These are phyloP conservation scores for Brasilioporus rufonigricans DNA, from an alignment of 768 basidiomycete species.

Conservation along the genomic window DNA sequence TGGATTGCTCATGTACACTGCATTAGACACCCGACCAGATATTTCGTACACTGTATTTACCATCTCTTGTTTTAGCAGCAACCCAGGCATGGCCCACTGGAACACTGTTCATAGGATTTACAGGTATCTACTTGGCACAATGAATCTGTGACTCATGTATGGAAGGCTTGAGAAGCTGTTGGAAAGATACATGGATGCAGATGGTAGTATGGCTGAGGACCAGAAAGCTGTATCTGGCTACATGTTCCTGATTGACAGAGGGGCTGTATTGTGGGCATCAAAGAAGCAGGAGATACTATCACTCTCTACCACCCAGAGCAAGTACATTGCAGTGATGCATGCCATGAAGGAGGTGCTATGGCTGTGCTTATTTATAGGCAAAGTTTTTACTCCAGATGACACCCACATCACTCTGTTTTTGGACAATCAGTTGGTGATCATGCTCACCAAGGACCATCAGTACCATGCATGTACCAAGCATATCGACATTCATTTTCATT, in stretches of 20 bases:
- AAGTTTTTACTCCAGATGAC: not conserved
- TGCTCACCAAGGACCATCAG: not conserved
- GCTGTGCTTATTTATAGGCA: not conserved
- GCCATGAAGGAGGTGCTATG: not conserved
- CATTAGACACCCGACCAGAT: conserved; percentile 7
- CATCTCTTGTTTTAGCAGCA: not conserved
- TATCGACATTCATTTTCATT: not conserved
- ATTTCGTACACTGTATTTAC: not conserved
- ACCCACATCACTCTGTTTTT: not conserved
- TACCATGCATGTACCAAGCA: not conserved
- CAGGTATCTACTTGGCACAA: not conserved
- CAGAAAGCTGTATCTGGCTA: not conserved
- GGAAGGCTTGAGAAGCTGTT: not conserved
- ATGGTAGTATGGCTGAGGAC: not conserved
- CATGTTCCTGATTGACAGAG: not conserved
- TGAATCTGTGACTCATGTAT: not conserved
- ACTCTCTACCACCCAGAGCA: not conserved
- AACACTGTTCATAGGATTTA: not conserved
- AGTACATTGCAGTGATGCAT: not conserved
- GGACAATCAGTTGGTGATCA: not conserved
- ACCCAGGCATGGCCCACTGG: not conserved
- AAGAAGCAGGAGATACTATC: not conserved
- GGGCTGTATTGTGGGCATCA: not conserved
- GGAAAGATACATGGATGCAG: not conserved
- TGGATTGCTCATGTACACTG: not conserved